Evolutionary conservation across 1,284 basidiomycete genomes (phyloP), one percentile per base, ranked within the genome.

Genomic region (Papiliotrema fonsecae): DNA sequence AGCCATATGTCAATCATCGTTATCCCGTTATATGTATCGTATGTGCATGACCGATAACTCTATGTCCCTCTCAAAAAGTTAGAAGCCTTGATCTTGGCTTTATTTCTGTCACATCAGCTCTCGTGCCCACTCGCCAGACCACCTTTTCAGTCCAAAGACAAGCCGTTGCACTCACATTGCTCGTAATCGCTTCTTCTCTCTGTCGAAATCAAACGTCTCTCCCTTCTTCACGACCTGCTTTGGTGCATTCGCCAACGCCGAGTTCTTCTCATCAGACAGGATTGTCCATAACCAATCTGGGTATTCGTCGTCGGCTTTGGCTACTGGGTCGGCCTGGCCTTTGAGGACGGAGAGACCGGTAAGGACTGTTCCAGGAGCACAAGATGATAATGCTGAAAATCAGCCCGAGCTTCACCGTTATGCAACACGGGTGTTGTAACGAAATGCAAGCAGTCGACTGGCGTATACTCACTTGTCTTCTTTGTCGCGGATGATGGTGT

Each of bases 201-300:
- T 51, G 34, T 48, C 38, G 42, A 64, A 61, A 58, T 72, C 65
- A 22, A 64, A 56, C 24, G 5, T 42, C 37, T 42, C 35, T 22
- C 55, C 60, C 45, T n/a, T 16, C 9, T 18, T 32, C 11, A 25
- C 18, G 32, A 35, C 30, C 27, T 47, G 37, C 27, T 34, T 39
- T 4, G 30, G 26, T 19, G 55, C 52, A 42, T 44, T 39, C 25
- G 44, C 45, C 47, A 49, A 24, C 22, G 57, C 32, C 24, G 47
- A 36, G n/a, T 54, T 31, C 36, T 55, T 43, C 34, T 55, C 41
- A 24, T 60, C 55, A 27, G 66, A 68, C 31, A 89, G 74, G 37
- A 92, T 68, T 21, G 79, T 83, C 89, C 91, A 97, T 38, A 97
- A 72, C 92, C 92, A 96, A 4, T 80, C 68, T 1, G 92, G 92